phyloP scores from a whole-genome alignment of 192 early-diverging fungal genomes.

The Coemansia sp. region DNA sequence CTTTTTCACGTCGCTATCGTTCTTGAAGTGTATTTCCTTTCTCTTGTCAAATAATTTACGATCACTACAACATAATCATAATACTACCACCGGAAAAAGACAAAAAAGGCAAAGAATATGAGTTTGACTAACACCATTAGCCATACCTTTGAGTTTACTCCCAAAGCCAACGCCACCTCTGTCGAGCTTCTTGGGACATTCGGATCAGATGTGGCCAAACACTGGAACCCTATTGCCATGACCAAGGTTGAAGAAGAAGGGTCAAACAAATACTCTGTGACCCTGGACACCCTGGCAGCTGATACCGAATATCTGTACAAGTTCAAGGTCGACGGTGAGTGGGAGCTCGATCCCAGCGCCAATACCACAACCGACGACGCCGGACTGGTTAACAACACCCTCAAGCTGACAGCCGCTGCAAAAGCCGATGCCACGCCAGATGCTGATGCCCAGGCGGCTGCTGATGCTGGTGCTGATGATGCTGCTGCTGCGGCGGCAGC shows the following conservation, averaged over 20 bases:
- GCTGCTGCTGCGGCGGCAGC: background rate
- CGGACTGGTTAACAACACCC: slow-evolving; percentile 40
- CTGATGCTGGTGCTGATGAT: no score
- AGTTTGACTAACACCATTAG: slow-evolving; percentile 7
- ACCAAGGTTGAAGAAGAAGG: slow-evolving; percentile 18
- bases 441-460: background rate
- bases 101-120: background rate
- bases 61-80: slow-evolving; percentile 2
- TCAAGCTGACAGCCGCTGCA: background rate
- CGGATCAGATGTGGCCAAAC: slow-evolving; percentile 14
- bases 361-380: slow-evolving; percentile 28
- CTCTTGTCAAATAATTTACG: slow-evolving; percentile 3
- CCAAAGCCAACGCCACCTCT: slow-evolving; percentile 12
- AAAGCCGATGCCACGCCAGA: background rate
- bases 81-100: background rate
- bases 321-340: slow-evolving; percentile 47
- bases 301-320: slow-evolving; percentile 37
- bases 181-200: slow-evolving; percentile 53
- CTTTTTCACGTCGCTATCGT: background rate
- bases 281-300: slow-evolving; percentile 16
- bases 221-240: slow-evolving; percentile 46
- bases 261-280: slow-evolving; percentile 20
- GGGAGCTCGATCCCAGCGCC: slow-evolving; percentile 41
- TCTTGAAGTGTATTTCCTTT: slow-evolving; percentile 2
- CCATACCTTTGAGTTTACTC: slow-evolving; percentile 30